These are phyloP conservation scores for Coffea humblotiana DNA, from an alignment of 305 asterid species.

Conservation along the genomic window DNA sequence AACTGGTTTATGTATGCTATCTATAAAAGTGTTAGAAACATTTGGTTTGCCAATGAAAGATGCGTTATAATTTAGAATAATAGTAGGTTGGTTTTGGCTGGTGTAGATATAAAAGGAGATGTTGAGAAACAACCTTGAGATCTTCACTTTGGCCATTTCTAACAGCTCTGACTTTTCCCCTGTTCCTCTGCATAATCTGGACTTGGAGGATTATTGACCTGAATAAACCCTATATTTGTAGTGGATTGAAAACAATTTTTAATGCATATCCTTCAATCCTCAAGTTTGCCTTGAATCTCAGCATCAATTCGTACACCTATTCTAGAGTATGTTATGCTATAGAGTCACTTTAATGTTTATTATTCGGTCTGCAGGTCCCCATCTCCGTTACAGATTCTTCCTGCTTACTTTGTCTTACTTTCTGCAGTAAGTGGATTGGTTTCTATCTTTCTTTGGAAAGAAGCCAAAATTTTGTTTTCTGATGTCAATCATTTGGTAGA, in stretches of 20 bases:
- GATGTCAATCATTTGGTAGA: slow-evolving; percentile 40
- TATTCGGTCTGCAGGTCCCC: slow-evolving; percentile 47
- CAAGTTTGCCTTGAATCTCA: slow-evolving; percentile 9
- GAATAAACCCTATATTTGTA: neutral
- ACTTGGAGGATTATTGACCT: neutral
- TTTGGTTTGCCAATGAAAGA: slow-evolving; percentile 1
- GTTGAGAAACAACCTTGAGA: neutral
- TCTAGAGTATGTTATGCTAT: neutral
- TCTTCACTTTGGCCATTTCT: neutral
- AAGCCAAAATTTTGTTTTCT: slow-evolving; percentile 22
- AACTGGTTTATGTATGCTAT: neutral
- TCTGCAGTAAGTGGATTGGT: slow-evolving; percentile 57
- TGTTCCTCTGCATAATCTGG: neutral
- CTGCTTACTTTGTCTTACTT: slow-evolving; percentile 69
- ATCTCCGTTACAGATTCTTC: slow-evolving; percentile 76
- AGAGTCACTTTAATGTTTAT: neutral
- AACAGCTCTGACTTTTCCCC: neutral
- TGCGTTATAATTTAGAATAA: neutral
- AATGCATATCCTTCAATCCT: neutral
- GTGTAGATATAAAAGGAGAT: no score
- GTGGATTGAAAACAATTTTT: neutral
- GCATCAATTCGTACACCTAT: neutral
- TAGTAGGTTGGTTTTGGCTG: neutral
- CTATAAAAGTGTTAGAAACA: slow-evolving; percentile 1
- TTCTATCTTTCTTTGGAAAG: slow-evolving; percentile 17